Conservation (phyloP, 148 eudicot genomes). For the Camellia granthamiana region DNA sequence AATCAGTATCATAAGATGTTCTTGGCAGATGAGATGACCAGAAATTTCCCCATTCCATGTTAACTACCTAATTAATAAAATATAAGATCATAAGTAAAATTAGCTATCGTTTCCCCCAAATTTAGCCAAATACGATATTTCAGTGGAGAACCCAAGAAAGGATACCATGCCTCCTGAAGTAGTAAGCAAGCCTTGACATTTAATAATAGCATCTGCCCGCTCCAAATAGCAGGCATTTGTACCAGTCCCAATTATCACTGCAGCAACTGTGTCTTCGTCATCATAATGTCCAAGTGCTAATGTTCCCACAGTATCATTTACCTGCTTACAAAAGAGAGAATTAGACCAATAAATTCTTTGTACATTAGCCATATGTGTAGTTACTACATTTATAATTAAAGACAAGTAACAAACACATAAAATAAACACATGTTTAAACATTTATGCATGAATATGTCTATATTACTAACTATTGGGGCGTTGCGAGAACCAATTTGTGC, state of each 20-base stretch:
- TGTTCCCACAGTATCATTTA: constrained; percentile 91
- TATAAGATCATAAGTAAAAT: constrained; percentile 5
- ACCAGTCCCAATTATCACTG: constrained; percentile 89
- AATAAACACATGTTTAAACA: background rate
- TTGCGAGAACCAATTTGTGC: background rate
- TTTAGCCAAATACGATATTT: background rate
- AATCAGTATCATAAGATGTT: constrained; percentile 68
- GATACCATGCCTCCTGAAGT: constrained; percentile 90
- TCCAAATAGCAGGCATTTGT: constrained; percentile 94
- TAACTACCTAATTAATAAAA: constrained; percentile 56
- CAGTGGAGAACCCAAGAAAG: constrained; percentile 9
- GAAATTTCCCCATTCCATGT: constrained; percentile 97
- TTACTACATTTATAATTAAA: background rate
- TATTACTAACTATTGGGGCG: too few relatives aligned
- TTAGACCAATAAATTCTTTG: background rate
- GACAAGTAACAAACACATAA: background rate
- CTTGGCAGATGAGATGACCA: constrained; percentile 97
- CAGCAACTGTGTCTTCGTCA: constrained; percentile 94
- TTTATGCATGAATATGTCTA: background rate
- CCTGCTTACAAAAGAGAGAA: constrained; percentile 34
- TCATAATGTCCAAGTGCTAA: constrained; percentile 86
- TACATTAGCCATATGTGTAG: background rate
- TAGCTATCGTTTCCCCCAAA: background rate
- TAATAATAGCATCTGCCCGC: constrained; percentile 88
- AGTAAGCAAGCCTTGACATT: constrained; percentile 80